phyloP scores from a whole-genome alignment of 306 rosid species.

The Cicer pinnatifidum region DNA sequence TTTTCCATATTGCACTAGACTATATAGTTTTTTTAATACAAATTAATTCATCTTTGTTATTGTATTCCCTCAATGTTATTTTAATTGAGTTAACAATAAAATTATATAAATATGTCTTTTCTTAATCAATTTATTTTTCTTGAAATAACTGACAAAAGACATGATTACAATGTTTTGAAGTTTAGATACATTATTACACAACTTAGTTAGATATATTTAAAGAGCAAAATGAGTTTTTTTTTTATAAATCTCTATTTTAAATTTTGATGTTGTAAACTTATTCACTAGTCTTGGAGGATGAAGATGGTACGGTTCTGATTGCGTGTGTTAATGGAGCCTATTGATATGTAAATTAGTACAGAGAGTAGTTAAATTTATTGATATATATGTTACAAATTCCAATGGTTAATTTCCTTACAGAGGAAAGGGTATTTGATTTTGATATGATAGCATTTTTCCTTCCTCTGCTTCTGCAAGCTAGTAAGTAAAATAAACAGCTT shows the following conservation, averaged over 20 bases:
- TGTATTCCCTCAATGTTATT: not conserved
- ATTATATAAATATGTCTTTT: too few species aligned
- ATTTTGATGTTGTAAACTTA: not conserved
- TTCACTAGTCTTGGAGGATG: conserved; percentile 1
- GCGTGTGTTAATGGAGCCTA: conserved; percentile 39
- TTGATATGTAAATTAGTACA: conserved; percentile 37
- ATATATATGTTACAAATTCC: conserved; percentile 61
- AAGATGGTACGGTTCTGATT: conserved; percentile 45
- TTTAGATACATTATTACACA: too few species aligned
- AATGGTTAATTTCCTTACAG: conserved; percentile 49
- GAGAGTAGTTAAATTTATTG: conserved; percentile 46
- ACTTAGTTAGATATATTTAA: too few species aligned
- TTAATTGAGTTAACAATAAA: not conserved
- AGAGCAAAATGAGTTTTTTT: too few species aligned
- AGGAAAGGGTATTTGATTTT: conserved; percentile 50
- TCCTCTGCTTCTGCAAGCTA: conserved; percentile 71
- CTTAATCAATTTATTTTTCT: too few species aligned
- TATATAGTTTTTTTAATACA: not conserved
- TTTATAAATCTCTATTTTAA: too few species aligned
- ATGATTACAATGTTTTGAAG: too few species aligned
- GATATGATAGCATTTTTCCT: conserved; percentile 57
- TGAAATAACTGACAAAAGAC: too few species aligned
- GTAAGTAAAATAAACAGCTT: conserved; percentile 59
- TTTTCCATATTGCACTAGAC: not conserved
- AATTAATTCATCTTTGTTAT: not conserved